Conservation (phyloP, 192 early-diverging fungal genomes). For the Gamsiella multidivaricata region DNA sequence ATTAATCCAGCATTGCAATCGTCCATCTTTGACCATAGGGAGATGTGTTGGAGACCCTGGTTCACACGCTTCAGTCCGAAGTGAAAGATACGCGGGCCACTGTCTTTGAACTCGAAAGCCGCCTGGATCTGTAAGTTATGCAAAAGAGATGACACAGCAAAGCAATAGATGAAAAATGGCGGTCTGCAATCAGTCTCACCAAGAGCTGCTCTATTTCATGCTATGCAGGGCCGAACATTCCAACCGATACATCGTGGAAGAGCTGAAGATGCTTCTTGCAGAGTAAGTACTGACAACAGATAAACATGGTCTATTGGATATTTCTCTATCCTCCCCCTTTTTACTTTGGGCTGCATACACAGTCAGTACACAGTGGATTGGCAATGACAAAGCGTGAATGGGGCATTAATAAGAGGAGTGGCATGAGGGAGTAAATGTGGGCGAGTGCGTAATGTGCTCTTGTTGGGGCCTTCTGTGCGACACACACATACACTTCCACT, state of each 20-base stretch:
- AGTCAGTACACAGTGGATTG: conserved; percentile 20
- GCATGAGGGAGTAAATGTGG: neutral
- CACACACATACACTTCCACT: neutral
- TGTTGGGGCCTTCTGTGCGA: conserved; percentile 1
- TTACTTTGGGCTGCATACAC: neutral
- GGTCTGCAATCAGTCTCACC: neutral
- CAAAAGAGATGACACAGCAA: neutral
- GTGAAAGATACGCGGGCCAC: conserved; percentile 36
- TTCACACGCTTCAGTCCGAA: conserved; percentile 42
- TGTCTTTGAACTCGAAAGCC: conserved; percentile 32
- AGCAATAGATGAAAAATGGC: no score
- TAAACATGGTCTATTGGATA: neutral
- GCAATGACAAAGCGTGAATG: conserved; percentile 38
- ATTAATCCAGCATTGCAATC: neutral
- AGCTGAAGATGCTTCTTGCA: conserved; percentile 40
- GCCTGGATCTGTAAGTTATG: conserved; percentile 32
- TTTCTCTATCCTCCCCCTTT: neutral
- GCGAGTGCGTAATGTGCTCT: neutral
- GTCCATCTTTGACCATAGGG: neutral
- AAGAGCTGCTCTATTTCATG: neutral
- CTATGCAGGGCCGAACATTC: conserved; percentile 45
- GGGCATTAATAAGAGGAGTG: no score
- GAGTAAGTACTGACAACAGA: conserved; percentile 28
- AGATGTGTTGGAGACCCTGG: conserved; percentile 18
- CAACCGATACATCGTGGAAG: conserved; percentile 37